Evolutionary conservation across 768 basidiomycete species (phyloP), one percentile per base, ranked within the genome.

Genomic region (Leccinum obscurum): DNA sequence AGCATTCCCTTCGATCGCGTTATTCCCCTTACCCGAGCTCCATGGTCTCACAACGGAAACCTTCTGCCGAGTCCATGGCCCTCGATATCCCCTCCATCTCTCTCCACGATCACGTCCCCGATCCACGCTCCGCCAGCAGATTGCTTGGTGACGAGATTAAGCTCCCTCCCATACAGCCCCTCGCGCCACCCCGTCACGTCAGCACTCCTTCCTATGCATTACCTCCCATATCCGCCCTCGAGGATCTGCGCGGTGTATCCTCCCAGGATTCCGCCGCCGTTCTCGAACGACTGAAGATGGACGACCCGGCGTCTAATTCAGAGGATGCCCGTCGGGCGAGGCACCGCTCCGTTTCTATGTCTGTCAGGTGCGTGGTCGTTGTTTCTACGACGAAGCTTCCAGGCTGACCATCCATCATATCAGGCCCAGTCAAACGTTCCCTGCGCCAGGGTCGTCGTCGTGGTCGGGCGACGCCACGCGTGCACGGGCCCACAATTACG

Each of bases 221-320:
- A 4, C 88, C 87, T 1, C 86, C 88, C 1, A 89, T 89, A 58
- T 85, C 88, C 7, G 83, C 86, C 0, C 73, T 92, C 65, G 88
- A 89, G 69, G 84, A 85, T 60, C 69, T 86, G 53, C 78, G 85
- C 9, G 84, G 85, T 3, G 73, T 81, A 22, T 70, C 75, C 66
- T 71, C 77, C 61, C 59, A 78, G 39, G 87, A 89, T 68, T 85
- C 88, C 0, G 83, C 85, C 5, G 84, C 87, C 6, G 89, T 91
- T 7, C 72, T 91, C 52, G 77, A 84, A 56, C 80, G 89, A 28
- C 72, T 91, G n/a, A 80, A 77, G 58, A 78, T 81, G 62, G 83
- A 86, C 22, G 86, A 86, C 54, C 78, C 49, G 1, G 48, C 22
- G 30, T 59, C 66, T 59, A 52, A 73, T 17, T 52, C 61, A 51